Evolutionary conservation across 1,139 yeast genomes (phyloP).

Genomic region (Pneumocystis oryctolagi): DNA sequence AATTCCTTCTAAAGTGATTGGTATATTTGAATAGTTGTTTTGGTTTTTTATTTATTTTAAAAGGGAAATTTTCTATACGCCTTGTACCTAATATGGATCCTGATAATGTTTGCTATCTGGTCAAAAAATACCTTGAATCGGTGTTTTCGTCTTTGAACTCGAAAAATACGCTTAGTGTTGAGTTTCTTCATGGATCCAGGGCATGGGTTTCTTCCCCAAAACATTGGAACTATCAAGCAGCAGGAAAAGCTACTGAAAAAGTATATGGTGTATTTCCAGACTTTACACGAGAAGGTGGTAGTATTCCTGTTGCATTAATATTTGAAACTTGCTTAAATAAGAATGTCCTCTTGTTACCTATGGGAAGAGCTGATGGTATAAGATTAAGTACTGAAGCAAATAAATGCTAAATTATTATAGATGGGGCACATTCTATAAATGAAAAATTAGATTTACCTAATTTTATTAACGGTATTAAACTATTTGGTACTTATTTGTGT

Average conservation of each 20-base stretch:
- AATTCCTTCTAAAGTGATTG: constrained; percentile 75
- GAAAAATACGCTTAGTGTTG: constrained; percentile 57
- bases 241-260: constrained; percentile 79
- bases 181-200: constrained; percentile 81
- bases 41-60: constrained; percentile 10
- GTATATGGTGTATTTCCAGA: constrained; percentile 95
- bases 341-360: constrained; percentile 71
- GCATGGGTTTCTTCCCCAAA: constrained; percentile 95
- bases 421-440: constrained; percentile 95
- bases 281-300: constrained; percentile 48
- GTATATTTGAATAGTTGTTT: background rate
- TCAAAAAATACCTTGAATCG: constrained; percentile 51
- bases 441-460: constrained; percentile 82
- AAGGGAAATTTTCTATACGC: constrained; percentile 90
- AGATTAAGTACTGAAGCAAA: background rate
- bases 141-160: constrained; percentile 55
- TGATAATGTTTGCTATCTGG: constrained; percentile 60
- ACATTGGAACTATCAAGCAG: constrained; percentile 87
- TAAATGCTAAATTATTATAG: background rate
- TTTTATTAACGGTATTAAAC: constrained; percentile 86
- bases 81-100: constrained; percentile 91
- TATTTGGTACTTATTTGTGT: constrained; percentile 85
- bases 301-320: constrained; percentile 2
- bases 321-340: constrained; percentile 45
- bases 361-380: constrained; percentile 86